A percentile compares a stretch with the other conserved stretches of the same genome.
Conservation (phyloP, 192 early-diverging fungal species). For the Radiomyces spectabilis region DNA sequence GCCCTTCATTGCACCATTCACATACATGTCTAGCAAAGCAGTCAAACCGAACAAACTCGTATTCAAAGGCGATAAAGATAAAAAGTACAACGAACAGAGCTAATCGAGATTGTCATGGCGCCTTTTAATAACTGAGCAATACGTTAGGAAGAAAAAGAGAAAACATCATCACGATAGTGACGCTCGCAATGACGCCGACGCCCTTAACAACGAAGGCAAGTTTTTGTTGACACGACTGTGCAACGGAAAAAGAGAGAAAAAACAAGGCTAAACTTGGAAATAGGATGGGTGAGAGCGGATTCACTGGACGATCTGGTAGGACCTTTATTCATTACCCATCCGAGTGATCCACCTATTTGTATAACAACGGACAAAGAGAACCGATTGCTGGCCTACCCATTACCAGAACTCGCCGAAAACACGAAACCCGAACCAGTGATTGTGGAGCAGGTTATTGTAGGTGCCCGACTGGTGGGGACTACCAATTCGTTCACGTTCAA, state of each 20-base stretch:
- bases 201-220: not conserved
- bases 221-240: no score
- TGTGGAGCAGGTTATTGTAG: constrained; percentile 64
- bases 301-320: constrained; percentile 57
- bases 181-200: constrained; percentile 23
- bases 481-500: constrained; percentile 50
- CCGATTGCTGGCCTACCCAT: constrained; percentile 32
- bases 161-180: constrained; percentile 39
- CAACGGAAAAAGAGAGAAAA: constrained; percentile 6
- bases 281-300: constrained; percentile 62
- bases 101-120: not conserved
- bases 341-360: constrained; percentile 52
- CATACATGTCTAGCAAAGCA: constrained; percentile 11
- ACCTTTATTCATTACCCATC: constrained; percentile 58
- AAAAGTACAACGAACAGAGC: constrained; percentile 34
- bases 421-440: constrained; percentile 30
- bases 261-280: constrained; percentile 15
- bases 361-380: constrained; percentile 41
- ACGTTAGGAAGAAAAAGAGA: constrained; percentile 55
- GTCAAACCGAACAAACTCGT: constrained; percentile 38
- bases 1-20: no score
- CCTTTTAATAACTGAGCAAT: not conserved
- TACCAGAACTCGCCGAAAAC: constrained; percentile 22
- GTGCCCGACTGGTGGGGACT: constrained; percentile 49
- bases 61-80: constrained; percentile 55